phyloP scores from a whole-genome alignment of 345 rosid genomes.

The Corchorus olitorius region DNA sequence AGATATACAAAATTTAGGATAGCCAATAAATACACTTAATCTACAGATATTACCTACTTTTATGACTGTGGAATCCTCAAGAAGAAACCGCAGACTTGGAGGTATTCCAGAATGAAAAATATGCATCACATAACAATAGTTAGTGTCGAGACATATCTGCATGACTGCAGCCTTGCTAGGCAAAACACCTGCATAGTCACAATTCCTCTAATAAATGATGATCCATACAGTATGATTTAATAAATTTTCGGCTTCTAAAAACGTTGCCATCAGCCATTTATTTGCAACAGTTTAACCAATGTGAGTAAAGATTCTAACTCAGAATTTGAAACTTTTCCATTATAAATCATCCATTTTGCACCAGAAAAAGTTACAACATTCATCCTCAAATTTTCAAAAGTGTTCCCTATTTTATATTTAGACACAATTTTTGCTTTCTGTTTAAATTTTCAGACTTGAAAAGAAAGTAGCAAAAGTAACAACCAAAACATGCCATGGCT shows the following conservation, averaged over 20 bases:
- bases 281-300: not conserved
- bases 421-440: not conserved
- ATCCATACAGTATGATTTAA: not conserved
- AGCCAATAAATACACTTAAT: constrained; percentile 1
- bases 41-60: constrained; percentile 50
- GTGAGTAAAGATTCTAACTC: not conserved
- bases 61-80: constrained; percentile 57
- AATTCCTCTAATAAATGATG: not conserved
- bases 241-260: not conserved
- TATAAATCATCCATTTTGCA: not conserved
- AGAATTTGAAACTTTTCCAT: not conserved
- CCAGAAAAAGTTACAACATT: not conserved
- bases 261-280: not conserved
- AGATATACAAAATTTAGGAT: constrained; percentile 16
- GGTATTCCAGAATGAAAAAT: constrained; percentile 78
- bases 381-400: not conserved
- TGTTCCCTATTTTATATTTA: not conserved
- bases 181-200: constrained; percentile 48
- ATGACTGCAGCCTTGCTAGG: constrained; percentile 72
- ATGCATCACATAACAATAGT: constrained; percentile 79
- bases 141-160: constrained; percentile 66
- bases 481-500: not conserved
- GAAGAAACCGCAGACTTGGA: constrained; percentile 56
- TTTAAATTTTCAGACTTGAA: not conserved
- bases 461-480: not conserved